These are phyloP conservation scores for Kitagawia praeruptora DNA, from an alignment of 129 eudicot genomes.

Conservation along the genomic window DNA sequence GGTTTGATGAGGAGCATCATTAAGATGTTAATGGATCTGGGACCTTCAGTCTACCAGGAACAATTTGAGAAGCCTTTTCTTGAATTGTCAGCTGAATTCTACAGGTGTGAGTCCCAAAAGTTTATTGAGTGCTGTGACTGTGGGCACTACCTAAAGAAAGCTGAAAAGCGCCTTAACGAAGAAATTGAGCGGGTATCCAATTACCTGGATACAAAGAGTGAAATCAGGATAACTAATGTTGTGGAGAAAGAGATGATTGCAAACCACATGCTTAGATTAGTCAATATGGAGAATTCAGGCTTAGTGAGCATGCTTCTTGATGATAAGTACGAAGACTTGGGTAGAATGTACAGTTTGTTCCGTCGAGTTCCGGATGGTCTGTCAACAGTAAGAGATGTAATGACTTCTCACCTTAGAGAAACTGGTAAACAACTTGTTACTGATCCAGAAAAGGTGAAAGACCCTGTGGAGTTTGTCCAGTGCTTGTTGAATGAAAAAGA, in stretches of 20 bases:
- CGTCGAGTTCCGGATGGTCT: conserved; percentile 52
- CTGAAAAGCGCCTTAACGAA: conserved; percentile 65
- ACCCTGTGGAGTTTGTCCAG: conserved; percentile 74
- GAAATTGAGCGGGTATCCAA: conserved; percentile 75
- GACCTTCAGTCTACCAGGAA: conserved; percentile 64
- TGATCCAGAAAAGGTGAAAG: conserved; percentile 66
- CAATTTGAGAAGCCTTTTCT: conserved; percentile 71
- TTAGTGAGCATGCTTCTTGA: conserved; percentile 67
- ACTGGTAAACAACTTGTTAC: conserved; percentile 72
- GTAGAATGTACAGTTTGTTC: conserved; percentile 61
- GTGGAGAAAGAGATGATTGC: conserved; percentile 84
- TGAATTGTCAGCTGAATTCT: conserved; percentile 65
- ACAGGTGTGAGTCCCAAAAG: conserved; percentile 52
- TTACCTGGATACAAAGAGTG: conserved; percentile 52
- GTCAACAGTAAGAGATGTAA: conserved; percentile 43
- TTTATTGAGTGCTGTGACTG: conserved; percentile 76
- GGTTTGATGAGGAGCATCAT: conserved; percentile 62
- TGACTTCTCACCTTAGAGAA: conserved; percentile 61
- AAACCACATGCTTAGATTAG: conserved; percentile 65
- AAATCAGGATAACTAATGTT: conserved; percentile 53
- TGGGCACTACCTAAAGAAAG: conserved; percentile 67
- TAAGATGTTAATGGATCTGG: conserved; percentile 71
- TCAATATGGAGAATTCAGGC: conserved; percentile 79
- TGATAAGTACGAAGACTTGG: conserved; percentile 60
- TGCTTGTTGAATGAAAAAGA: conserved; percentile 52